phyloP scores from a whole-genome alignment of 2,329 filamentous ascomycete species.

The Fusarium sp. region DNA sequence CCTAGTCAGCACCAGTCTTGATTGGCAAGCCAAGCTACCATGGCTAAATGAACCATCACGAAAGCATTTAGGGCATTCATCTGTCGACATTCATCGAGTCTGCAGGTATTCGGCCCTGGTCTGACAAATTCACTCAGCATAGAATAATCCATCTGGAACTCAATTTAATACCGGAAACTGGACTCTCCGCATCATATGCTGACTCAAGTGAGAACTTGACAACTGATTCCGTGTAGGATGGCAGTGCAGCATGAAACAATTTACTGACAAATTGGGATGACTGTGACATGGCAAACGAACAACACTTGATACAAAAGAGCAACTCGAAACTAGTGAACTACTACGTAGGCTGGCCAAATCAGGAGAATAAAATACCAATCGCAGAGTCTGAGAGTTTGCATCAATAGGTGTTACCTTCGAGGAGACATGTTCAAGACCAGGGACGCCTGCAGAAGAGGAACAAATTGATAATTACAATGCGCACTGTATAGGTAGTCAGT shows the following conservation, averaged over 20 bases:
- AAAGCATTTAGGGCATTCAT: neutral
- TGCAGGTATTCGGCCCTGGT: neutral
- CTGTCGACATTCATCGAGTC: neutral
- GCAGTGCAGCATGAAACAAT: constrained; percentile 23
- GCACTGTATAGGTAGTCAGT: neutral
- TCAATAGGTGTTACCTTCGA: neutral
- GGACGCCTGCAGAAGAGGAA: neutral
- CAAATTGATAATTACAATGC: neutral
- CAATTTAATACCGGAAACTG: constrained; percentile 11
- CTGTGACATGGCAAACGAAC: constrained; percentile 9
- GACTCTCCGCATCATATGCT: constrained; percentile 6
- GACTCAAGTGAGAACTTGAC: constrained; percentile 29
- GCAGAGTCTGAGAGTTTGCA: neutral
- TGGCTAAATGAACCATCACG: constrained; percentile 10
- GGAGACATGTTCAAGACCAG: neutral
- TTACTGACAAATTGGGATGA: neutral
- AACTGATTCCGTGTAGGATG: constrained; percentile 9
- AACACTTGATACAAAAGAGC: neutral
- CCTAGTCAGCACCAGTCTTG: constrained; percentile 10
- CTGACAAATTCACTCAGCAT: neutral
- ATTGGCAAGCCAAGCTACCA: constrained; percentile 4
- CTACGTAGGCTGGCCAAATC: neutral
- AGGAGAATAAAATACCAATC: neutral
- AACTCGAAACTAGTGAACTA: neutral
- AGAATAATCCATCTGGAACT: neutral